phyloP scores from a whole-genome alignment of 805 yeast genomes.

The Starmerella khaoyaiensis region DNA sequence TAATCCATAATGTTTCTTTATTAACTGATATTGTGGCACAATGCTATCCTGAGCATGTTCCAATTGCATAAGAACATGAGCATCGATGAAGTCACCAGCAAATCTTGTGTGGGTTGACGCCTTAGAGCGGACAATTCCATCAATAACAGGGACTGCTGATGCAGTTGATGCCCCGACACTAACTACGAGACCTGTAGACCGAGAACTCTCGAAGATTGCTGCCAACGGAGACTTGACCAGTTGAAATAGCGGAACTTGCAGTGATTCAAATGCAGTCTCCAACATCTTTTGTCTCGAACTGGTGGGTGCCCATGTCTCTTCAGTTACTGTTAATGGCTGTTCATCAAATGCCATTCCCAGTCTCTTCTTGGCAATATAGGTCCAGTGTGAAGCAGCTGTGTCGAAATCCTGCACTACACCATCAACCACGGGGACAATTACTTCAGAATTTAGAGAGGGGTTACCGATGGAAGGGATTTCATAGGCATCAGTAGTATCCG shows the following conservation, averaged over 20 bases:
- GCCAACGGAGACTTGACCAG: conserved; percentile 72
- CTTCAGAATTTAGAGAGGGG: conserved; percentile 17
- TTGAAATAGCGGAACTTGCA: conserved; percentile 70
- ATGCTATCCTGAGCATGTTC: conserved; percentile 28
- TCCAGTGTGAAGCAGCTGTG: conserved; percentile 62
- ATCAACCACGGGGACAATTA: conserved; percentile 22
- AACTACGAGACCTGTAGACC: conserved; percentile 75
- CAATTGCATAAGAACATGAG: conserved; percentile 43
- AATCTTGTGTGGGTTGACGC: conserved; percentile 54
- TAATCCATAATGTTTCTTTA: conserved; percentile 25
- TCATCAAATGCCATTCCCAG: conserved; percentile 46
- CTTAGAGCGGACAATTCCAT: conserved; percentile 21
- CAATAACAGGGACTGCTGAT: conserved; percentile 43
- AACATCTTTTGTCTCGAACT: conserved; percentile 54
- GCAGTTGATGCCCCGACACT: conserved; percentile 71
- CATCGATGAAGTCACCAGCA: conserved; percentile 75
- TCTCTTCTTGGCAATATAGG: conserved; percentile 38
- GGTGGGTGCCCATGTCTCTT: conserved; percentile 72
- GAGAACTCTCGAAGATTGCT: conserved; percentile 74
- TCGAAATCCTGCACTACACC: conserved; percentile 57
- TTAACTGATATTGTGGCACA: conserved; percentile 28
- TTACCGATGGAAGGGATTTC: conserved; percentile 12
- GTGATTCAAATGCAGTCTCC: conserved; percentile 55
- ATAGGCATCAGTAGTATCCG: conserved; percentile 17
- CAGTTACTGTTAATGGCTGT: conserved; percentile 73